phyloP scores from a whole-genome alignment of 2,329 filamentous ascomycete genomes.

The Alternaria consortialis region DNA sequence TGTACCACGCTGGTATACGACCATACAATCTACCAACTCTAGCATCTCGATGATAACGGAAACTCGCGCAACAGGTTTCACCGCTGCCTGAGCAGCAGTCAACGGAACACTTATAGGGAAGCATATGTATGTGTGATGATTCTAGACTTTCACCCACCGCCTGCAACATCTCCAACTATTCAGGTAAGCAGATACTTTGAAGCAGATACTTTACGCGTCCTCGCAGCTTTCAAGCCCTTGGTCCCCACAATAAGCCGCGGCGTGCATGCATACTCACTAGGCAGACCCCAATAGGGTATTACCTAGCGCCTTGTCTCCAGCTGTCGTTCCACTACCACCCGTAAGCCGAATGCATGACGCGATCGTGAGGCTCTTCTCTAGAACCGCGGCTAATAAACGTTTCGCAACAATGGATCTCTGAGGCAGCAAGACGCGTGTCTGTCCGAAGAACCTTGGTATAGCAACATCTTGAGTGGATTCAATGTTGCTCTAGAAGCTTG shows the following conservation, averaged over 20 bases:
- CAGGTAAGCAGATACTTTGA: constrained; percentile 5
- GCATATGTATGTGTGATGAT: neutral
- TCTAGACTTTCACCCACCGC: neutral
- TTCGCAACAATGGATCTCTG: neutral
- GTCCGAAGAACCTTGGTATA: neutral
- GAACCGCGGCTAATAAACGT: neutral
- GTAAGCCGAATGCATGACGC: constrained; percentile 1
- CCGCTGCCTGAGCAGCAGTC: neutral
- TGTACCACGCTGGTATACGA: constrained; percentile 12
- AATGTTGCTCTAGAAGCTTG: constrained; percentile 7
- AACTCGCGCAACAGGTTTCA: neutral
- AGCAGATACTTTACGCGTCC: constrained; percentile 16
- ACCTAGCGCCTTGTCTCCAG: constrained; percentile 1
- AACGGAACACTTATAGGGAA: neutral
- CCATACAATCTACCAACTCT: neutral
- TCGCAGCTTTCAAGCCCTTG: constrained; percentile 10
- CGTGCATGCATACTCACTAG: constrained; percentile 13
- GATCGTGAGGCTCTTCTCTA: constrained; percentile 1
- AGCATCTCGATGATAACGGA: neutral
- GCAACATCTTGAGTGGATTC: neutral
- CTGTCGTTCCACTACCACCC: neutral
- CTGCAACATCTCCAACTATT: neutral
- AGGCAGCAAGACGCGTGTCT: constrained; percentile 7
- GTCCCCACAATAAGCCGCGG: constrained; percentile 13
- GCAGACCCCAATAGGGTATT: neutral